Base-by-base conservation (phyloP, 2,329 filamentous ascomycete genomes). In the Tolypocladium tropicale region DNA sequence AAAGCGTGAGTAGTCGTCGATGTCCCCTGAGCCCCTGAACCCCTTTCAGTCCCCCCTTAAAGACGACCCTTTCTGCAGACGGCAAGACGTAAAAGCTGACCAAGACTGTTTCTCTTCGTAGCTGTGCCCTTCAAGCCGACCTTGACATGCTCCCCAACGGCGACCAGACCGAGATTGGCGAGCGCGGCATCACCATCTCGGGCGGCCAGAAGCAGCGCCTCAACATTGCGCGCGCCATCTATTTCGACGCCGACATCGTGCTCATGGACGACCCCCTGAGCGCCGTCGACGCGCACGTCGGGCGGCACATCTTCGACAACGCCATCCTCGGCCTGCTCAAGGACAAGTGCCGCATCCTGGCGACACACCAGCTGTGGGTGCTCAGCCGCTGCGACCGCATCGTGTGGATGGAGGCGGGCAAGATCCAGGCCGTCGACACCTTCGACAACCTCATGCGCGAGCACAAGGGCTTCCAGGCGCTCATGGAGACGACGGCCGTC, bases 281-380 rank as follows among this genome's bases (percentile, higher is more conserved):
- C 51, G 85, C 85, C 2, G 85, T 88, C 3, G 85, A 88, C 63
- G 84, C 85, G 23, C 84, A 88, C 59, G 85, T 88, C 41, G 85
- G 85, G 14, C 78, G 83, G 1, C 84, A 88, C 65, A 86, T 99
- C 64, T 96, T 97, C 74, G 93, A 97, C 70, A 86, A 95, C 58
- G 93, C 93, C 43, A 96, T 99, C 55, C 84, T 91, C 57, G 93
- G 93, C 9, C 78, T 97, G 11, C 77, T 97, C 55, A 89, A 88
- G 64, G 82, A 93, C 72, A 96, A 96, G 71, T 94, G 90, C 66
- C 82, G 94, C 23, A 87, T 97, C 36, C 78, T 99, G 34, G 94
- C 93, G 1, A 99, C 94, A 0, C 94, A 99, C 70, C 93, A 97
- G 69, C 82, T 97, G 16, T 94, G 95, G 77, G 92, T 97, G 6